Conservation (phyloP, 1,139 yeast species). For the Candida sp. region DNA sequence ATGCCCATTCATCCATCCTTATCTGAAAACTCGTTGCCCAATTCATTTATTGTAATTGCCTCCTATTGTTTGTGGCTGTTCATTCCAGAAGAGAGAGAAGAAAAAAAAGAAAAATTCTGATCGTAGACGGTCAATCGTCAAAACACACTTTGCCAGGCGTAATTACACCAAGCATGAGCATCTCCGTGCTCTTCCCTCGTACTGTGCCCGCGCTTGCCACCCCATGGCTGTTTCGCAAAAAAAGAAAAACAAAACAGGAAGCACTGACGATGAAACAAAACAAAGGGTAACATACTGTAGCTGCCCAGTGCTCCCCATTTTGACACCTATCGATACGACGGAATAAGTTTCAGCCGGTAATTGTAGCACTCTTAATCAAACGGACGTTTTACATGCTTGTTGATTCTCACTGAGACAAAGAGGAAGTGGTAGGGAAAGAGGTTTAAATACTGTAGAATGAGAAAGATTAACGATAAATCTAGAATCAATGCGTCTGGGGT, state of each 20-base stretch:
- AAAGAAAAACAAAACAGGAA: not conserved
- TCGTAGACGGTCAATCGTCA: not conserved
- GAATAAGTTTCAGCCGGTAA: not conserved
- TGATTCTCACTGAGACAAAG: not conserved
- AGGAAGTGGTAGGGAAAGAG: not conserved
- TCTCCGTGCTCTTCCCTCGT: not conserved
- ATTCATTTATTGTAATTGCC: too few species aligned
- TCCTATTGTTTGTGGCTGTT: too few species aligned
- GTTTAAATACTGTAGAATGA: too few species aligned
- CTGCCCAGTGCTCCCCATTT: not conserved
- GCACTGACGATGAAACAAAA: not conserved
- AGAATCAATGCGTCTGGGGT: constrained; percentile 1
- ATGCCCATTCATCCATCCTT: too few species aligned
- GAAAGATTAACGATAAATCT: not conserved
- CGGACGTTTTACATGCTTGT: not conserved
- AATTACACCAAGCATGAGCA: not conserved
- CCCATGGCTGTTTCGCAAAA: not conserved
- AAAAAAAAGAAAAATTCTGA: not conserved
- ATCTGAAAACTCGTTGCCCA: too few species aligned
- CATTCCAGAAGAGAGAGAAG: not conserved
- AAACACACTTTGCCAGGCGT: not conserved
- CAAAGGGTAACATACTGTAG: not conserved
- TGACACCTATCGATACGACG: not conserved
- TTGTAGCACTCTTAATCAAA: not conserved
- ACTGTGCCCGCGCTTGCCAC: not conserved